Evolutionary conservation across 371 early-diverging fungal genomes (phyloP), one percentile per base, ranked within the genome.

Genomic region (Polyrhizophydium stewartii): DNA sequence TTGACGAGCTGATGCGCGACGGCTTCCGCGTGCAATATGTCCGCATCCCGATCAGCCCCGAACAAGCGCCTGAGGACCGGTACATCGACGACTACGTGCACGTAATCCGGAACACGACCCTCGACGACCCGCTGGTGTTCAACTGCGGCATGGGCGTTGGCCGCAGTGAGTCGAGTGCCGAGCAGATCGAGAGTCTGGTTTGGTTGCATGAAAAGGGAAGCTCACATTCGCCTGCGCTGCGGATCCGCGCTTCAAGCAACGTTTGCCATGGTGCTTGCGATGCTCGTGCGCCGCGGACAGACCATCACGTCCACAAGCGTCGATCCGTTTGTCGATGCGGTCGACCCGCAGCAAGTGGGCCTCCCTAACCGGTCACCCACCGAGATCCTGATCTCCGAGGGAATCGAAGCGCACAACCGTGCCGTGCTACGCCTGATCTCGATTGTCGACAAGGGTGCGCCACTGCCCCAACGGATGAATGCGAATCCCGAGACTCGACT

Each of bases 81-180:
- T 87, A 86, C 63, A 69, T 87, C 47, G 88, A 89, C 66, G 88
- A 85, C 62, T 89, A 84, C 60, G 79, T 89, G 1, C 62, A 72
- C 32, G 77, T 78, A 22, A 79, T 89, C 57, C 73, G 75, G 31
- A 60, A 37, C 0, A 47, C 77, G n/a, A 67, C 69, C n/a, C 73
- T 75, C 5, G 70, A 73, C 0, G 87, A 84, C 57, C 76, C 85
- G 2, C 69, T 88, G 6, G 81, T 89, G n/a, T 85, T 89, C 61
- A 86, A 85, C 53, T 89, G 89, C 59, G 89, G 89, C 28, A 85
- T 87, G 73, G 89, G 89, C 0, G 84, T 78, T 28, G 88, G 87
- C 13, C 61, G 89, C 62, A 89, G 85, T 83, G 82, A 68, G 84
- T 74, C 25, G n/a, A 13, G 37, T 47, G 7, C 27, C 27, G 47